Base-by-base conservation (phyloP, 169 alveolate species). In the Eimeria necatrix region DNA sequence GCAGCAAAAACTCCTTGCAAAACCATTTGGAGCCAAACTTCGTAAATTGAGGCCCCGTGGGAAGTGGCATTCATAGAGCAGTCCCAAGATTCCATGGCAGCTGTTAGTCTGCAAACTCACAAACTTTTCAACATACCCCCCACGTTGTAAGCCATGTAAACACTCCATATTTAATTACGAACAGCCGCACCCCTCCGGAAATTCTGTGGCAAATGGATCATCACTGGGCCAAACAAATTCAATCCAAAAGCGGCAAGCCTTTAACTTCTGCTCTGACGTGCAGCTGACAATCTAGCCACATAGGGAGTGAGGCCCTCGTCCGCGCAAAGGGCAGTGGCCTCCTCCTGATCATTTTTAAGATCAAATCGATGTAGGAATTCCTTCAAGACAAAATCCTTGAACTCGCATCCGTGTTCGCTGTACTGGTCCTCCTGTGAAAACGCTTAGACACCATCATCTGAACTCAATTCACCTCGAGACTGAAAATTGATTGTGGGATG, bases 1-100 rank as follows among this genome's bases (percentile, higher is more conserved):
- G 85, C 64, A 4, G 81, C 48, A 71, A 91, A 91, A 49, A 91
- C 78, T 22, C 76, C 91, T 56, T 91, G 95, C 46, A 91, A 56
- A 12, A 32, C n/a, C 95, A 83, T 73, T 83, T 91, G 95, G n/a
- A 76, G 71, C 95, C 95, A 91, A 22, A 91, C 95, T 24, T 91
- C 95, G 56, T 91, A 91, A 49, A 91, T n/a, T 20, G 95, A 73
- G 68, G 95, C 95, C 84, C 78, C 89, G 18, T 52, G 9, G 6
- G 95, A 91, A 51, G 84, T 61, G 73, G 68, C 91, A 52, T 48
- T 48, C 95, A 91, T 91, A 48, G 70, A 24, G 24, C 95, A 83
- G 59, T 91, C 95, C 95, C 95, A 91, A 14, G 64, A 52, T 74
- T 70, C 78, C 74, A 91, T 26, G 18, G 73, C 71, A 22, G 81